Base-by-base conservation (phyloP, 805 yeast species). In the Starmerella riodocensis region DNA sequence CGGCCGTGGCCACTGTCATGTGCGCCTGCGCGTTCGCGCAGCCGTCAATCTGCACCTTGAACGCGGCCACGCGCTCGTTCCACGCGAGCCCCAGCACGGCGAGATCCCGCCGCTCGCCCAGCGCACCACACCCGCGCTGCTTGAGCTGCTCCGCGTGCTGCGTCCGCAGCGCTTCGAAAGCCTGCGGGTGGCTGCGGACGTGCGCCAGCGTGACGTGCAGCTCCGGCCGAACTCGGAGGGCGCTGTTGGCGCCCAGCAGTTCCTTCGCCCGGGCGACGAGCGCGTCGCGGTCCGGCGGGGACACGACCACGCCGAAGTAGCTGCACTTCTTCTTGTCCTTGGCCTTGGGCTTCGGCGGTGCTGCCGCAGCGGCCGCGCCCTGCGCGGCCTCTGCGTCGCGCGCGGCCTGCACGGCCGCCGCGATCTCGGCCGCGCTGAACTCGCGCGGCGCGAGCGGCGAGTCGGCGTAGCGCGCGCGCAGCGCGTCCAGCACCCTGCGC, bases 1-100 rank as follows among this genome's bases (percentile, higher is more conserved):
- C 26, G 3, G 39, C 32, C 1, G 30, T 17, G 5, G 86, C 94
- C 12, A 83, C 53, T 0, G 96, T 86, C 31, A 85, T 70, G 54
- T 86, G 96, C 0, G 78, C 65, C 43, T 57, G 55, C 37, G 59
- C 55, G 41, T 74, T 71, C 0, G 65, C 64, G 7, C 66, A 56
- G n/a, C 39, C 40, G 2, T 29, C 32, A 3, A 68, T 44, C 7
- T 62, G 61, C 1, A 74, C 81, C 16, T 65, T 55, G 4, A 79
- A 55, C 16, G 88, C 74, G 34, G 76, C 60, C 7, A 76, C 63
- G 28, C 62, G 61, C 2, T 63, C 55, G 43, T 71, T 69, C 65
- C 76, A 72, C 11, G 73, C 63, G 9, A 79, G 37, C 14, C 60
- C 60, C 21, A 20, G 25, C 5, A 31, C 25, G 5, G 12, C n/a